Percentiles rank a stretch among this genome's conserved stretches.
Evolutionary conservation across 163 green algal species (phyloP).

Genomic region (Dunaliella salina): DNA sequence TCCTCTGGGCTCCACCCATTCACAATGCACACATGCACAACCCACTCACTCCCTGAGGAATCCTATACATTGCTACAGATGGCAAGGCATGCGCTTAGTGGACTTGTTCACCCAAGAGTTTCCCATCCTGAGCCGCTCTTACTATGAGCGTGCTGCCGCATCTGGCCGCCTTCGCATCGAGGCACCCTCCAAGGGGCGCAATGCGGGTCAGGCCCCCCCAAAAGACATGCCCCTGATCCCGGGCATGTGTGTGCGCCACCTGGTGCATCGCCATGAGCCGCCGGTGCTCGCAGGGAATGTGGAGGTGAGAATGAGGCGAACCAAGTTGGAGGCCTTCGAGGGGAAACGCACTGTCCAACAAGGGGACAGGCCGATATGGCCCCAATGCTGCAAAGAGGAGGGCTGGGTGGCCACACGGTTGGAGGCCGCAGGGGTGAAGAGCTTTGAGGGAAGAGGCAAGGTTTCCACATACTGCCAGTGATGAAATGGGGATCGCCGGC

Average conservation of each 20-base stretch:
- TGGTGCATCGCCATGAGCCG: constrained; percentile 73
- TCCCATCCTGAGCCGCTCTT: constrained; percentile 37
- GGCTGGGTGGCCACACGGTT: no score
- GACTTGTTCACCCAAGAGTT: constrained; percentile 47
- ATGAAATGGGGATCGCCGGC: no score
- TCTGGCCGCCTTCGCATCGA: constrained; percentile 65
- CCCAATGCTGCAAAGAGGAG: no score
- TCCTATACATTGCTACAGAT: constrained; percentile 5
- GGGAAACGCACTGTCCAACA: no score
- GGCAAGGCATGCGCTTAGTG: constrained; percentile 60
- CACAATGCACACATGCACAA: no score
- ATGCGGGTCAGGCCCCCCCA: not conserved
- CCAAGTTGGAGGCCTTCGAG: no score
- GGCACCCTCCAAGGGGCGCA: not conserved
- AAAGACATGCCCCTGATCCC: constrained; percentile 33
- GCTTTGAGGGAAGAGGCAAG: no score
- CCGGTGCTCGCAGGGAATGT: constrained; percentile 48
- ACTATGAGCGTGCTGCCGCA: constrained; percentile 63
- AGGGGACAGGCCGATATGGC: no score
- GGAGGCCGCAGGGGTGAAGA: no score
- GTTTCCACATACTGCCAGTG: no score
- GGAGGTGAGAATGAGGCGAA: constrained; percentile 29
- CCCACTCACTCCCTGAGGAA: no score
- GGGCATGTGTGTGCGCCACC: constrained; percentile 54
- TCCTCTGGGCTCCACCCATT: no score